Base-by-base conservation (phyloP, 176 grass and related monocot species). In the Areca catechu region DNA sequence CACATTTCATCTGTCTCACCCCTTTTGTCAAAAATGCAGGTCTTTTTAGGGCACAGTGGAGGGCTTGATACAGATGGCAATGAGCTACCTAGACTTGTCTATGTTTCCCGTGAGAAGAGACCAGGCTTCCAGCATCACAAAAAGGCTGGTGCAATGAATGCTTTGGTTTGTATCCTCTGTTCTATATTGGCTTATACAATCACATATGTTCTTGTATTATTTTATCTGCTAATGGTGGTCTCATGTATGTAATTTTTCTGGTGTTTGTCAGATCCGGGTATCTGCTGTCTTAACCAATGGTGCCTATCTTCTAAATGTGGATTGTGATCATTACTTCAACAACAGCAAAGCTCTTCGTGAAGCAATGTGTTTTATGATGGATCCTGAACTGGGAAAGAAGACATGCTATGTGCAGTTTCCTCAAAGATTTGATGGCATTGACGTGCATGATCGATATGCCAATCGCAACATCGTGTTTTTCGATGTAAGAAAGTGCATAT, bases 291-390 rank as follows among this genome's bases (percentile, higher is more conserved):
- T 95, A n/a, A 95, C 90, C 54, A 95, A 95, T 76, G 90, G 85
- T 63, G 85, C 90, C 19, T 95, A 95, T 30, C 83, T 95, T 62
- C 82, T 95, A 19, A 95, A 95, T 73, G 83, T 95, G 82, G 90
- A 95, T 81, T 95, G 90, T 95, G 90, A 95, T 79, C 90, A 95
- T 68, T 95, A 95, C 60, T 89, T 95, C 70, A 95, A 95, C 58
- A 95, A 80, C 74, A 95, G 90, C 76, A 95, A 95, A 77, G 90
- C 86, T 80, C 79, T 95, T n/a, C 80, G 73, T 57, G 90, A 95
- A 69, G 90, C 90, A 50, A 95, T 95, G 90, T 95, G 90, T 58
- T 95, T 95, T 53, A 86, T 95, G 90, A 95, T 95, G 90, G 90
- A 95, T 56, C 86, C 90, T 34, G 68, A 76, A 23, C 51, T 83